Evolutionary conservation across 139 green algal species (phyloP), one percentile per base, ranked within the genome.

Genomic region (Chlorella sp.): DNA sequence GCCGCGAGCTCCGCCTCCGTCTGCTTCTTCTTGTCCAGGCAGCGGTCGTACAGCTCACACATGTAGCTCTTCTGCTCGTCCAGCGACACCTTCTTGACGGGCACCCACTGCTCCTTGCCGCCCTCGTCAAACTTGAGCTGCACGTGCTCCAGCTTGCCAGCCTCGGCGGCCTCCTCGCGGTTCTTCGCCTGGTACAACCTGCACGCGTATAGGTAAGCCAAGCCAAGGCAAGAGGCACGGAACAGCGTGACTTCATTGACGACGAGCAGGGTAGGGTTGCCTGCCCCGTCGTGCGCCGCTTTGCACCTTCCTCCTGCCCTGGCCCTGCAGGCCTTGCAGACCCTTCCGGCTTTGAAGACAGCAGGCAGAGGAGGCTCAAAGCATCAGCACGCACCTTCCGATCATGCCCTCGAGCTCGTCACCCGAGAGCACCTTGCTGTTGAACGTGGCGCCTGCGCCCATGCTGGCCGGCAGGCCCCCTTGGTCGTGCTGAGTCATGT

Each of bases 1-100:
- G 73, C 78, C 26, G 78, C 78, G 24, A 83, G 73, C 62, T 77
- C 55, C 64, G 68, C 78, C 42, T 77, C 36, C 29, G 78, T 79
- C 78, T 83, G 79, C 62, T 77, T 79, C 17, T 67, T 67, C 32
- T 59, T 73, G 5, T 83, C 72, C 35, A 83, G 33, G 69, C 78
- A 83, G 42, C 78, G 73, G 62, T 69, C 31, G 31, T 69, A 69
- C 6, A 69, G 63, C 23, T 3, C 20, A 32, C 63, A 49, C 63
- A 69, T 35, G 63, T 69, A 69, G 3, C 50, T 32, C 3, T 35
- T 35, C 27, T 69, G 31, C 32, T 69, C 63, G 6, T 69, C 63
- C 2, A 49, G 31, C n/a, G 63, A 51, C 63, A 69, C 63, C 63
- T 69, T 31, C 70, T 81, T 81, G 17, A 81, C 75, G 1, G 70